Conservation (phyloP, 768 basidiomycete species). For the Suillus subluteus region DNA sequence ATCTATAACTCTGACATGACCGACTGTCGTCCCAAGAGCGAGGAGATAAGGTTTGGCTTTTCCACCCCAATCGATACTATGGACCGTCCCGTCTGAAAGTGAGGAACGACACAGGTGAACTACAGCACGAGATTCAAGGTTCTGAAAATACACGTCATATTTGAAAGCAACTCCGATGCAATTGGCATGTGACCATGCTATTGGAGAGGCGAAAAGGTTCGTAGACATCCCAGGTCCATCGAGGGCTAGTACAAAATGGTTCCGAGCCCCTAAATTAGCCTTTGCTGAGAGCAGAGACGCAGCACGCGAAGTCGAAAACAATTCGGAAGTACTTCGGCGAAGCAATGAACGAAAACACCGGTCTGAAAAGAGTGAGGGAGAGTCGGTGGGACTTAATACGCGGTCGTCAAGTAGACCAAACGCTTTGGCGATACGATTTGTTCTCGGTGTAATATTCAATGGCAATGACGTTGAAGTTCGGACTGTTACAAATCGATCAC, state of each 20-base stretch:
- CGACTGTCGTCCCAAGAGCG: slow-evolving; percentile 54
- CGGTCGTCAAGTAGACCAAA: slow-evolving; percentile 63
- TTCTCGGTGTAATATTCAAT: slow-evolving; percentile 65
- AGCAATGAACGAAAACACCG: slow-evolving; percentile 50
- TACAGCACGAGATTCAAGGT: slow-evolving; percentile 58
- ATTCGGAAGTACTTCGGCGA: slow-evolving; percentile 54
- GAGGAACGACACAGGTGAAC: slow-evolving; percentile 51
- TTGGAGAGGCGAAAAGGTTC: slow-evolving; percentile 58
- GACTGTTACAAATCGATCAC: slow-evolving; percentile 63
- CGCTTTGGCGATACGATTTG: slow-evolving; percentile 64
- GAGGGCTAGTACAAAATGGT: slow-evolving; percentile 60
- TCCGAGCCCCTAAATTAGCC: slow-evolving; percentile 57
- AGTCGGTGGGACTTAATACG: slow-evolving; percentile 55
- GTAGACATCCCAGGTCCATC: slow-evolving; percentile 65
- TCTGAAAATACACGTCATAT: slow-evolving; percentile 62
- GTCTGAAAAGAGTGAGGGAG: slow-evolving; percentile 35
- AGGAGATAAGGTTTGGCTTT: slow-evolving; percentile 44
- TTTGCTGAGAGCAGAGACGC: slow-evolving; percentile 51
- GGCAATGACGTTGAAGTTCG: slow-evolving; percentile 55
- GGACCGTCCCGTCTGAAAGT: slow-evolving; percentile 39
- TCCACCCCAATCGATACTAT: slow-evolving; percentile 57
- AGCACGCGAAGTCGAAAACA: slow-evolving; percentile 42
- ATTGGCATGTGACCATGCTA: slow-evolving; percentile 63
- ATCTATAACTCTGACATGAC: slow-evolving; percentile 60
- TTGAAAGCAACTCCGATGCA: slow-evolving; percentile 66